These are phyloP conservation scores for Blastocystis sp. DNA, from an alignment of 352 stramenopile species.

Conservation along the genomic window DNA sequence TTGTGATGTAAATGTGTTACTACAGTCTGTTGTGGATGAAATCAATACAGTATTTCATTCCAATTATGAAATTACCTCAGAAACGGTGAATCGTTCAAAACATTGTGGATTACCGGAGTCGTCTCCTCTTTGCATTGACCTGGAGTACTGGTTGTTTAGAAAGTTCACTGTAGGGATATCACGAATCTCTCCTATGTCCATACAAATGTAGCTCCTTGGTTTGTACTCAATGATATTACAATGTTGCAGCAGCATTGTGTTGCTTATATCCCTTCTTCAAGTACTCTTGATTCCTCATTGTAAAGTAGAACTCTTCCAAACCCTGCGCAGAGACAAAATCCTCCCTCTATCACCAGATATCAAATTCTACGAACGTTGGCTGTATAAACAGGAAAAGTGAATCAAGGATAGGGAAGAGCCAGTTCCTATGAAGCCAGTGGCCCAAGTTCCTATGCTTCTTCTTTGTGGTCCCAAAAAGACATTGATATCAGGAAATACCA, in stretches of 20 bases:
- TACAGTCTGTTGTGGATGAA: background rate
- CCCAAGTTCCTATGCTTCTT: background rate
- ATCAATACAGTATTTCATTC: background rate
- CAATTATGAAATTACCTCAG: background rate
- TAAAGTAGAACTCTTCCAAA: constrained; percentile 8
- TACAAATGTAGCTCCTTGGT: background rate
- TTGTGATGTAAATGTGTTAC: background rate
- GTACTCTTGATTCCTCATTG: background rate
- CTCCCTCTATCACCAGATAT: background rate
- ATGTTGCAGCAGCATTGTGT: constrained; percentile 18
- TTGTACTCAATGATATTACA: constrained; percentile 24
- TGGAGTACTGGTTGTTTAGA: background rate
- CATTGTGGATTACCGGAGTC: constrained; percentile 9
- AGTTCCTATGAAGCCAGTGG: background rate
- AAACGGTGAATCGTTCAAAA: background rate
- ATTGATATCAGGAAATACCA: background rate
- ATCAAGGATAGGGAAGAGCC: constrained; percentile 3
- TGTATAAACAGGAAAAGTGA: background rate
- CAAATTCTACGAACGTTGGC: constrained; percentile 3
- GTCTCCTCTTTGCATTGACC: constrained; percentile 17
- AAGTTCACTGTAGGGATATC: background rate
- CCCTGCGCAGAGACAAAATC: background rate
- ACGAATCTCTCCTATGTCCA: background rate
- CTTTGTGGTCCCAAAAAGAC: background rate
- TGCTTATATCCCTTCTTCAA: constrained; percentile 12